Evolutionary conservation across 2,329 filamentous ascomycete species (phyloP).

Genomic region (Aspergillus sergii): DNA sequence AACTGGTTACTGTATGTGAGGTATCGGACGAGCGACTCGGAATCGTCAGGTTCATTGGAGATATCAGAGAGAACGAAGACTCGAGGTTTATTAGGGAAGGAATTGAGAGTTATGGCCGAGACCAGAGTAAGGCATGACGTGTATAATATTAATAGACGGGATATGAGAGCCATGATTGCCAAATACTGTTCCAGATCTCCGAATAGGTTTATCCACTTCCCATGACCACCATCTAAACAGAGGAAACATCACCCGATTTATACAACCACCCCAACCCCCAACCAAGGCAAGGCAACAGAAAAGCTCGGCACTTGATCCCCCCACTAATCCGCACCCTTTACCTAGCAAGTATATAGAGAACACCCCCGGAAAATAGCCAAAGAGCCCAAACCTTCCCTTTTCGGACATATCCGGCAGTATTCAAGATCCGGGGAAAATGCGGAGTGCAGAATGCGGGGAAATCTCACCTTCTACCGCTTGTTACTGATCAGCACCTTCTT

Average conservation of each 20-base stretch:
- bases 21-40: slow-evolving; percentile 42
- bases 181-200: not conserved
- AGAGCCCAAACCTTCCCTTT: not conserved
- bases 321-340: not conserved
- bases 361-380: not conserved
- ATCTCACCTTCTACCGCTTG: not conserved
- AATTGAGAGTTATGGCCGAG: not conserved
- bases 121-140: not conserved
- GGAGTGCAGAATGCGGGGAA: slow-evolving; percentile 5
- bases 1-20: slow-evolving; percentile 53
- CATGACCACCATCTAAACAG: not conserved
- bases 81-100: slow-evolving; percentile 24
- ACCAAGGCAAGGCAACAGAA: not conserved
- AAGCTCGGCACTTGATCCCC: not conserved
- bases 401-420: not conserved
- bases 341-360: not conserved
- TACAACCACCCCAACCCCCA: not conserved
- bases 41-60: slow-evolving; percentile 9
- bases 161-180: not conserved
- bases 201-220: not conserved
- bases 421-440: not conserved
- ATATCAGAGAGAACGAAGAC: slow-evolving; percentile 10
- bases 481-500: not conserved
- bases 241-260: not conserved
- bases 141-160: not conserved